phyloP scores from a whole-genome alignment of 805 yeast genomes.

The Torulaspora microellipsoides region DNA sequence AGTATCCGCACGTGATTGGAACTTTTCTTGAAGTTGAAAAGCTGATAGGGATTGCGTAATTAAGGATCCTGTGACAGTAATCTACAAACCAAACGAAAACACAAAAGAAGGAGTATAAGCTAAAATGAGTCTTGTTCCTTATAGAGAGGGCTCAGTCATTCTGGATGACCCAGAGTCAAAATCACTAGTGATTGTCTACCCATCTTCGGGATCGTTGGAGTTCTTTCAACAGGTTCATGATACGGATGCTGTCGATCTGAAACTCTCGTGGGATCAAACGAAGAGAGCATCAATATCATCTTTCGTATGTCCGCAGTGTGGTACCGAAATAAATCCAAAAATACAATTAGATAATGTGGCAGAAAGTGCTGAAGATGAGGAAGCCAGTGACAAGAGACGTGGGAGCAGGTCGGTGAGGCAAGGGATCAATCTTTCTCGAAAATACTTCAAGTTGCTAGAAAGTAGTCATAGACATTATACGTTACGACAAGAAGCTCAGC shows the following conservation, averaged over 20 bases:
- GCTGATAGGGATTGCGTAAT: too few species aligned
- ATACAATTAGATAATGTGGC: not conserved
- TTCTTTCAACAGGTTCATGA: constrained; percentile 18
- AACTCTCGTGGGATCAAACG: constrained; percentile 1
- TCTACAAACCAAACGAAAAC: too few species aligned
- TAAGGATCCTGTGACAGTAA: too few species aligned
- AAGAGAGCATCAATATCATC: constrained; percentile 20
- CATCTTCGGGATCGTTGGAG: constrained; percentile 24
- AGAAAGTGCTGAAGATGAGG: not conserved
- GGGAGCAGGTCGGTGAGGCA: not conserved
- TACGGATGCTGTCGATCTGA: constrained; percentile 5
- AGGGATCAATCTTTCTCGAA: constrained; percentile 16
- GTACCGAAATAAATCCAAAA: constrained; percentile 22
- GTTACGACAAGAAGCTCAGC: constrained; percentile 1
- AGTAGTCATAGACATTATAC: constrained; percentile 15
- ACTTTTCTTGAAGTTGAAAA: too few species aligned
- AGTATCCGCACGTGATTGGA: too few species aligned
- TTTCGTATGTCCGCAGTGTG: constrained; percentile 31
- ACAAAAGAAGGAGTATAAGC: too few species aligned
- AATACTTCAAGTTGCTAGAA: constrained; percentile 22
- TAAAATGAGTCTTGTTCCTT: constrained; percentile 28
- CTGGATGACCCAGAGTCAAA: constrained; percentile 28
- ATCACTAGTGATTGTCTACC: constrained; percentile 30
- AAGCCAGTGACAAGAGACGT: not conserved
- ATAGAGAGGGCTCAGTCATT: constrained; percentile 26